A percentile compares a stretch with the other conserved stretches of the same genome.
These are phyloP conservation scores for Strobilomyces echinocephalus DNA, from an alignment of 768 basidiomycete genomes.

Conservation along the genomic window DNA sequence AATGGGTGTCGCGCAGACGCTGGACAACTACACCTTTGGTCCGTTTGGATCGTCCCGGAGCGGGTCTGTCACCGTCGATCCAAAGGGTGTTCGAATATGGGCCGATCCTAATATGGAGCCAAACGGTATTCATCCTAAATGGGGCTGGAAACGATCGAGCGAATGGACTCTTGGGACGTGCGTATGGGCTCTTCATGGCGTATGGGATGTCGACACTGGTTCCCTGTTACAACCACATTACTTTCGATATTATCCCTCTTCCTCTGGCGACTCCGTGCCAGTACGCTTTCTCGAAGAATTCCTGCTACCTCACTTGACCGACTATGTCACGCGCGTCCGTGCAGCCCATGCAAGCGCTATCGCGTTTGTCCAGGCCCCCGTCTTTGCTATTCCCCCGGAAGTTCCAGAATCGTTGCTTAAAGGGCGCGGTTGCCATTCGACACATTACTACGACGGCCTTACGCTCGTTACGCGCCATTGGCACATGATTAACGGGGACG, in stretches of 20 bases:
- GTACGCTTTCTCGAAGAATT: conserved; percentile 75
- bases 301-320: conserved; percentile 68
- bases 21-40: conserved; percentile 81
- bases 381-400: conserved; percentile 75
- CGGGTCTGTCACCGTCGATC: conserved; percentile 80
- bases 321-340: conserved; percentile 56
- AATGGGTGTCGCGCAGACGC: conserved; percentile 78
- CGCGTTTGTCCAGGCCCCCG: conserved; percentile 87
- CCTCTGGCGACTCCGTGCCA: conserved; percentile 21
- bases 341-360: conserved; percentile 74
- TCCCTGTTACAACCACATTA: conserved; percentile 69
- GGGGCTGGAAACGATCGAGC: conserved; percentile 78
- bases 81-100: conserved; percentile 79
- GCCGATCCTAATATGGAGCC: conserved; percentile 48
- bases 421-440: conserved; percentile 67
- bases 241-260: conserved; percentile 50
- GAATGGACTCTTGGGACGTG: conserved; percentile 77
- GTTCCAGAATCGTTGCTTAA: conserved; percentile 51
- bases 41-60: conserved; percentile 68
- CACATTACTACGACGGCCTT: conserved; percentile 93
- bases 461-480: conserved; percentile 90
- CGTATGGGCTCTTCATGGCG: conserved; percentile 83
- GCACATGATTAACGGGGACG: conserved; percentile 96
- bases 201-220: conserved; percentile 78
- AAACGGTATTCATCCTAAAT: conserved; percentile 57